These are phyloP conservation scores for Cephaloascus albidus DNA, from an alignment of 805 yeast species.

Conservation along the genomic window DNA sequence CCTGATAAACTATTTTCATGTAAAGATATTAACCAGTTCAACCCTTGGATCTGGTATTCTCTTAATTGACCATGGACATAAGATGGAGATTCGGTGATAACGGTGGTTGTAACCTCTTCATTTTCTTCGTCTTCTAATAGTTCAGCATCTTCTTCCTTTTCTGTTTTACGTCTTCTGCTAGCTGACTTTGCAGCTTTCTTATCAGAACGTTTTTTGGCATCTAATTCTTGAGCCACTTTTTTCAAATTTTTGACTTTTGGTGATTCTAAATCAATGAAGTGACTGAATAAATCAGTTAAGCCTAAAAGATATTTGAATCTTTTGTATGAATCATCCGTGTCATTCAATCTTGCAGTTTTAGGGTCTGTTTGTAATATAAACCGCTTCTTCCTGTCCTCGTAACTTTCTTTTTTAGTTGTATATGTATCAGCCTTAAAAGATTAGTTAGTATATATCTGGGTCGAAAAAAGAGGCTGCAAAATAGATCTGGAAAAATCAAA, in stretches of 20 bases:
- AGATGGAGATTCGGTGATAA: slow-evolving; percentile 80
- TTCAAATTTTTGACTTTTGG: slow-evolving; percentile 68
- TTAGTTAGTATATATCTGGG: background rate
- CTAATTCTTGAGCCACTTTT: slow-evolving; percentile 48
- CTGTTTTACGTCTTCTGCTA: slow-evolving; percentile 73
- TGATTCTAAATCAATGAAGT: slow-evolving; percentile 76
- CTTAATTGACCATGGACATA: slow-evolving; percentile 72
- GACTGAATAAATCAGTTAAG: slow-evolving; percentile 78
- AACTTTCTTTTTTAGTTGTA: slow-evolving; percentile 9
- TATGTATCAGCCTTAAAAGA: background rate
- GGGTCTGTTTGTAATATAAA: slow-evolving; percentile 47
- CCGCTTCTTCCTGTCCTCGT: slow-evolving; percentile 32
- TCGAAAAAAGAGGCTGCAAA: background rate
- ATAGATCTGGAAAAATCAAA: background rate
- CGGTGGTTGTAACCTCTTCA: slow-evolving; percentile 49
- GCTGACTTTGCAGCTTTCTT: slow-evolving; percentile 12
- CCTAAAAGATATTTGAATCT: slow-evolving; percentile 76
- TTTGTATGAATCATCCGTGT: slow-evolving; percentile 57
- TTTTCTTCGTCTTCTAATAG: slow-evolving; percentile 73
- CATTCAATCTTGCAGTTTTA: slow-evolving; percentile 40
- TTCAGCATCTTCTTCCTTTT: slow-evolving; percentile 94
- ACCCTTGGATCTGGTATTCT: slow-evolving; percentile 90
- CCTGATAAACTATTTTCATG: slow-evolving; percentile 88
- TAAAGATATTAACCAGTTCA: slow-evolving; percentile 86
- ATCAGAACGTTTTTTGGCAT: slow-evolving; percentile 33